Percentiles rank a stretch among this genome's conserved stretches.
Conservation (phyloP, 106 monocot genomes). For the Dendrobium huoshanense region DNA sequence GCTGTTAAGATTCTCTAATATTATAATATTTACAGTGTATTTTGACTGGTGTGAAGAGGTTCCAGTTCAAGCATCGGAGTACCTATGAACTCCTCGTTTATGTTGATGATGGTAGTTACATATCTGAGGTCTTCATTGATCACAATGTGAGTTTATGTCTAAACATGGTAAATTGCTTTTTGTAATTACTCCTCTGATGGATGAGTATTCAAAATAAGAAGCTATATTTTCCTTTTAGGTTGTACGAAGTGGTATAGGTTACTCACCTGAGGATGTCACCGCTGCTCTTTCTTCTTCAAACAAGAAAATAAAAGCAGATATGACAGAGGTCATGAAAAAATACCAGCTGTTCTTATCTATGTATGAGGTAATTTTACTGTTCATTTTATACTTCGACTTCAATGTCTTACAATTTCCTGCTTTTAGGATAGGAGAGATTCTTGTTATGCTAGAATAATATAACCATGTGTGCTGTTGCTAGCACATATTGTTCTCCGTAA, state of each 20-base stretch:
- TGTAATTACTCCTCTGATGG: background rate
- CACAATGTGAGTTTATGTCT: slow-evolving; percentile 46
- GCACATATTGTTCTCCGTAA: background rate
- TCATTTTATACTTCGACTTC: background rate
- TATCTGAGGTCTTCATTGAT: slow-evolving; percentile 72
- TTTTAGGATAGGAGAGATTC: background rate
- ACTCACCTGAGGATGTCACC: slow-evolving; percentile 59
- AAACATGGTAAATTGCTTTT: background rate
- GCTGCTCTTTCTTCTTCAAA: slow-evolving; percentile 63
- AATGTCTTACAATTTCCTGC: background rate
- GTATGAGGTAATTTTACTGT: slow-evolving; percentile 58
- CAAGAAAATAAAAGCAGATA: slow-evolving; percentile 35
- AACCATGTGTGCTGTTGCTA: background rate
- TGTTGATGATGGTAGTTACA: slow-evolving; percentile 96
- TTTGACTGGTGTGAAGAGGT: slow-evolving; percentile 74
- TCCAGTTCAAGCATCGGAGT: slow-evolving; percentile 49
- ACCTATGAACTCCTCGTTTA: slow-evolving; percentile 69
- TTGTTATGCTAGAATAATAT: background rate
- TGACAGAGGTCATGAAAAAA: slow-evolving; percentile 64
- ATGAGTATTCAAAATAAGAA: background rate
- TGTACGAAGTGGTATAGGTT: slow-evolving; percentile 65
- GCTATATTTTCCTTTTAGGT: slow-evolving; percentile 30
- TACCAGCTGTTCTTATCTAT: slow-evolving; percentile 75
- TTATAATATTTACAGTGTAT: slow-evolving; percentile 52
- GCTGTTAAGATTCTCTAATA: slow-evolving; percentile 6